Evolutionary conservation across 2,329 filamentous ascomycete species (phyloP), one percentile per base, ranked within the genome.

Genomic region (Aspergillus pseudoglaucus): DNA sequence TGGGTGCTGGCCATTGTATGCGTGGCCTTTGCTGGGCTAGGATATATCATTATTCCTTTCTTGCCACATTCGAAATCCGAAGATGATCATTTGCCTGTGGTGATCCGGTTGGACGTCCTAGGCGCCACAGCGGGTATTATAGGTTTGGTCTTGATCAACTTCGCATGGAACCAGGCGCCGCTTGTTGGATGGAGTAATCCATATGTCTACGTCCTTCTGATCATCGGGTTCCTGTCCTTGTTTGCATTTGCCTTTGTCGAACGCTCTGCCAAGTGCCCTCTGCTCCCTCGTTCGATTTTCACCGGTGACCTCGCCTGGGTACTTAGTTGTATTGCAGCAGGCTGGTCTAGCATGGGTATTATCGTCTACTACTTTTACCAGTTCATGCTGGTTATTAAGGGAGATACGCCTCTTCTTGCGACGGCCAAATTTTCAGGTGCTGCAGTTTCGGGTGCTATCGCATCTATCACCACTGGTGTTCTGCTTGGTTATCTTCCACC

Each of bases 131-230:
- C 69, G 0, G 82, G 82, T 1, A 70, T 84, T 9, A 67, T 70
- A 0, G 75, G 75, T 0, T 67, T 86, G 25, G 71, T 83, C 0
- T 67, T 86, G 30, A 75, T 86, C 67, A 84, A 84, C 61, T 81
- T 86, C 55, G 78, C 82, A 0, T 85, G 80, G 79, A 85, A 83
- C 50, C 81, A 86, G 57, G 81, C 78, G 0, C 74, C 78, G 0
- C 68, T 79, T 0, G 76, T 74, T 3, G 80, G 80, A 1, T 85
- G 82, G 82, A 54, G 65, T 0, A 67, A 71, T 6, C 68, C 78
- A 0, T 81, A 81, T 47, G 71, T 81, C 8, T 77, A 79, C 48
- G 67, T 75, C 0, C 64, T 78, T 0, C 66, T 87, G 1, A 75
- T 84, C 27, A 51, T 83, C 2, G 81, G 82, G 0, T 51, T 81